These are phyloP conservation scores for Durio zibethinus DNA, from an alignment of 345 rosid species.

Conservation along the genomic window DNA sequence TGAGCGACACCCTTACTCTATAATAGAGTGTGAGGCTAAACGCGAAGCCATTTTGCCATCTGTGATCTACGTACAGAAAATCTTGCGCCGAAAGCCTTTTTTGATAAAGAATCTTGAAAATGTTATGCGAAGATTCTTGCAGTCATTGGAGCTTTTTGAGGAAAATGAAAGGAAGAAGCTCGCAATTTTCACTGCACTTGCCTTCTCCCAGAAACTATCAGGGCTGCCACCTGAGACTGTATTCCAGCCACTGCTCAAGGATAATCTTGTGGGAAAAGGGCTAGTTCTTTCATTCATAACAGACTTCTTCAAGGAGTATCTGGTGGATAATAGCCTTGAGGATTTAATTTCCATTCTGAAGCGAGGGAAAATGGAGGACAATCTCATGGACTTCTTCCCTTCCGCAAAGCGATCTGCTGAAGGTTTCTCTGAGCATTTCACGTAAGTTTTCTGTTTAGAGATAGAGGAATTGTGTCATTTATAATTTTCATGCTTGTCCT, in stretches of 20 bases:
- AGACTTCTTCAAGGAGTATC: conserved; percentile 94
- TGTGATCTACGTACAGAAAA: conserved; percentile 86
- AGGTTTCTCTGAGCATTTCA: conserved; percentile 93
- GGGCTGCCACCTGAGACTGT: conserved; percentile 98
- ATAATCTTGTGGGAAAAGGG: conserved; percentile 98
- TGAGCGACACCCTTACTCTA: conserved; percentile 87
- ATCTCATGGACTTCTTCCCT: conserved; percentile 80
- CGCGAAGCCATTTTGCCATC: conserved; percentile 80
- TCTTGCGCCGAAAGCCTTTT: conserved; percentile 85
- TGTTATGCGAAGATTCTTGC: conserved; percentile 88
- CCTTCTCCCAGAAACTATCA: conserved; percentile 96
- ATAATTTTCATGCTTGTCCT: too few species aligned
- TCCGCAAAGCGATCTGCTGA: conserved; percentile 80
- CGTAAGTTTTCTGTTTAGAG: conserved; percentile 43
- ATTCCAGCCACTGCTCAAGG: conserved; percentile 96
- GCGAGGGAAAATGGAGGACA: conserved; percentile 94
- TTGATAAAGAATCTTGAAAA: conserved; percentile 97
- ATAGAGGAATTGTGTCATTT: too few species aligned
- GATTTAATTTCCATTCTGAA: conserved; percentile 89
- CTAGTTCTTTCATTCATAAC: conserved; percentile 91
- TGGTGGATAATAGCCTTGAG: conserved; percentile 93
- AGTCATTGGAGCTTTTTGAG: conserved; percentile 97
- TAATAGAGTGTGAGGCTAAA: conserved; percentile 81
- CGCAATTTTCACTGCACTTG: conserved; percentile 95
- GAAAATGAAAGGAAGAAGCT: conserved; percentile 97